Evolutionary conservation across 176 grass and related monocot species (phyloP).

Genomic region (Thinopyrum elongatum): DNA sequence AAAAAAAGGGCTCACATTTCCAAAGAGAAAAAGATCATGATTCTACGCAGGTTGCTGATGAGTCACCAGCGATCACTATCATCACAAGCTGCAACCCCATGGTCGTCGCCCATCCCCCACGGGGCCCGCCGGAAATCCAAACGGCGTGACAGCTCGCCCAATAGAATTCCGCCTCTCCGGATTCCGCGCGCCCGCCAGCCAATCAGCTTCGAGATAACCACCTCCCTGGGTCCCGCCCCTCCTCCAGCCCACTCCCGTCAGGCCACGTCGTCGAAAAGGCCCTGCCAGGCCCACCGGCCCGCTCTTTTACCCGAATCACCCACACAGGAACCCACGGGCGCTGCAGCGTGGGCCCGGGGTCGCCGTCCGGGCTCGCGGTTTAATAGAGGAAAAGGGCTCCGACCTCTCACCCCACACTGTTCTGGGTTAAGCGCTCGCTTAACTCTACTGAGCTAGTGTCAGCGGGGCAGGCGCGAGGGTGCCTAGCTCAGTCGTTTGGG

Average conservation of each 20-base stretch:
- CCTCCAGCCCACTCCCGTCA: background rate
- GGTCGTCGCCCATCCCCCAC: background rate
- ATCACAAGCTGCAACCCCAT: background rate
- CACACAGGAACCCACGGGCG: background rate
- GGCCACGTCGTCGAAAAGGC: constrained; percentile 48
- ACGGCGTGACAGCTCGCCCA: constrained; percentile 47
- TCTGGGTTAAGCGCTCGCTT: constrained; percentile 29
- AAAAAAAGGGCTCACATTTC: background rate
- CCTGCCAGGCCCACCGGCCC: constrained; percentile 22
- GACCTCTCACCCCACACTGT: constrained; percentile 31
- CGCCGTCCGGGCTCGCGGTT: background rate
- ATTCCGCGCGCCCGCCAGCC: constrained; percentile 42
- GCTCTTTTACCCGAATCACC: background rate
- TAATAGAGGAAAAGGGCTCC: constrained; percentile 29
- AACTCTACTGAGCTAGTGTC: background rate
- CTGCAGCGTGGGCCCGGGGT: background rate
- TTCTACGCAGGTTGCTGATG: background rate
- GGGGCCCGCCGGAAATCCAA: constrained; percentile 57
- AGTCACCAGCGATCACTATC: constrained; percentile 14
- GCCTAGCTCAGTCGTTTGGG: background rate
- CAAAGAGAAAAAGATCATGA: background rate
- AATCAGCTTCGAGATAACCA: constrained; percentile 77
- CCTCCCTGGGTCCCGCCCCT: constrained; percentile 12
- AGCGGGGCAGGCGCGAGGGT: background rate
- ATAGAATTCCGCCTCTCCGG: constrained; percentile 49